Conservation (phyloP, 805 yeast species). For the Clavispora vitiphila region DNA sequence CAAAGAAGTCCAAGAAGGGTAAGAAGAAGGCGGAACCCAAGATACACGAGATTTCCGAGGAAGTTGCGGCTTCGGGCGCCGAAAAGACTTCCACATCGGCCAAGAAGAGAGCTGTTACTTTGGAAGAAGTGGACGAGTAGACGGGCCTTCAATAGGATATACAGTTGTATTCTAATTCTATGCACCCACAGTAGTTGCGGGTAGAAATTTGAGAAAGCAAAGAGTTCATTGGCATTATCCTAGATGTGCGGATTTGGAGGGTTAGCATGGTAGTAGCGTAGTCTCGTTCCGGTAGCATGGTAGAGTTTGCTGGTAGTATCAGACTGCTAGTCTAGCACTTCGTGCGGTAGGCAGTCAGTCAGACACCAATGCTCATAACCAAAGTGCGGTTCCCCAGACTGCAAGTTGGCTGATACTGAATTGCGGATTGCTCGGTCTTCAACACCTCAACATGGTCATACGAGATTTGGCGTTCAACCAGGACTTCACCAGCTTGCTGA, state of each 20-base stretch:
- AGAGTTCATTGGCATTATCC: too few relatives aligned
- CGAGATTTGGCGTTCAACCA: slow-evolving; percentile 36
- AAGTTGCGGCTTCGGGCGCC: slow-evolving; percentile 13
- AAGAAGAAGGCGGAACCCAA: slow-evolving; percentile 6
- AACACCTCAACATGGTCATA: neutral
- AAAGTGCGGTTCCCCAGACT: neutral
- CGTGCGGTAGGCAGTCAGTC: too few relatives aligned
- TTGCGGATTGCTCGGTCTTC: neutral
- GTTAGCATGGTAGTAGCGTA: too few relatives aligned
- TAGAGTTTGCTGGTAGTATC: too few relatives aligned
- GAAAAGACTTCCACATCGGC: slow-evolving; percentile 12
- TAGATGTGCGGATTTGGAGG: too few relatives aligned
- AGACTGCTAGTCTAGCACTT: too few relatives aligned
- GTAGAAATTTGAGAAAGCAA: too few relatives aligned
- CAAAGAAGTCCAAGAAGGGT: slow-evolving; percentile 20
- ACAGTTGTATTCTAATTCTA: too few relatives aligned
- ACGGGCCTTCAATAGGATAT: too few relatives aligned
- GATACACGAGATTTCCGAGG: slow-evolving; percentile 5
- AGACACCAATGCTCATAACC: neutral
- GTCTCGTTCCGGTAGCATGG: too few relatives aligned
- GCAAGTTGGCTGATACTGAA: neutral
- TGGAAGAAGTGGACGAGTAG: slow-evolving; percentile 38
- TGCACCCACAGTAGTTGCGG: neutral
- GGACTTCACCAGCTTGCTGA: slow-evolving; percentile 35
- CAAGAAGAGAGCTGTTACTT: slow-evolving; percentile 29